Base-by-base conservation (phyloP, 805 yeast species). In the Candida loeiensis region DNA sequence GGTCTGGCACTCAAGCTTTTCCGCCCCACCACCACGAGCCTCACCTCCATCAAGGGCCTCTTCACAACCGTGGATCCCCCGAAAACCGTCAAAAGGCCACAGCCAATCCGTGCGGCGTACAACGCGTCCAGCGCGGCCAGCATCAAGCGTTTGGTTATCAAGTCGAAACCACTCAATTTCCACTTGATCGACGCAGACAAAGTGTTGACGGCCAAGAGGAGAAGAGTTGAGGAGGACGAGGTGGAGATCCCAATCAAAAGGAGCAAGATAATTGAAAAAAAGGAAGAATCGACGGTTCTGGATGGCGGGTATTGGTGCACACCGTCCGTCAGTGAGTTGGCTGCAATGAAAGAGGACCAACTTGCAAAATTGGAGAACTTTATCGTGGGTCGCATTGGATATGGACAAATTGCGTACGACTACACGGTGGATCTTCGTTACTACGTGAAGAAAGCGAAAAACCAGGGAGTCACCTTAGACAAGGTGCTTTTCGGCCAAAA, bases 341-440 rank as follows among this genome's bases (percentile, higher is more conserved):
- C 70, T 0, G 46, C 55, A 6, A 49, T 76, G 40, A 55, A 81
- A 0, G 43, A 61, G 2, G 67, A 73, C 26, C 76, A 79, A 34
- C 67, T 85, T 15, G 48, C 76, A 1, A 66, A 68, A 18, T 76
- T 85, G 13, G 74, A 80, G 15, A 75, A 79, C 49, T 85, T 85
- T 50, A 74, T 80, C 4, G 71, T 80, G 43, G 93, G 93, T 2
- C 74, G 90, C 49, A 66, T 66, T 39, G 82, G 83, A 0, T 73
- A 60, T 53, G 93, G 93, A 19, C 82, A 80, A 47, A 76, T 85
- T 34, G 75, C 81, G 4, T 85, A 80, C 51, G 69, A 71, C 28
- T 67, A 60, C 31, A 85, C 88, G 4, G 89, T 85, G n/a, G 90
- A 85, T 50, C 61, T 85, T 40, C 65, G 82, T 2, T 71, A 62